A percentile compares a stretch with the other conserved stretches of the same genome.
These are phyloP conservation scores for Trichomonas tenax DNA, from an alignment of 208 protist species.

Conservation along the genomic window DNA sequence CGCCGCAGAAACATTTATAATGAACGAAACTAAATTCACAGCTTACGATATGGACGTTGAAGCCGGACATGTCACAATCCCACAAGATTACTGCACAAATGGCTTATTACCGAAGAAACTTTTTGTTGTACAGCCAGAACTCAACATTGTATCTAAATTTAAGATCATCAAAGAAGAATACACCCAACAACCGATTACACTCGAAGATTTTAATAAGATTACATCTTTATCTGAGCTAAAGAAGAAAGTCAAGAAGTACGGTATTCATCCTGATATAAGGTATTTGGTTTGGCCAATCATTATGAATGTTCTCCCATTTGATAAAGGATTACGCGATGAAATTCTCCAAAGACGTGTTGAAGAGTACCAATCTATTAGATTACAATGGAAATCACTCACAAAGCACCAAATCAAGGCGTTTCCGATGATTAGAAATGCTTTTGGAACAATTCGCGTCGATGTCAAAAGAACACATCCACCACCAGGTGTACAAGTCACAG, in stretches of 20 bases:
- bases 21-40: background rate
- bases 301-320: background rate
- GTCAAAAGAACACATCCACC: background rate
- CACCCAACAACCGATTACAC: background rate
- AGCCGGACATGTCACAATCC: background rate
- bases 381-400: background rate
- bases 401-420: background rate
- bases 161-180: background rate
- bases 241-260: background rate
- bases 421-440: background rate
- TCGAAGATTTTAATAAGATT: background rate
- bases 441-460: background rate
- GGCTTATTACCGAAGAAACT: background rate
- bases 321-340: background rate
- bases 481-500: background rate
- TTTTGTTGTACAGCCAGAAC: background rate
- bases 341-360: background rate
- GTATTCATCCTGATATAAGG: background rate
- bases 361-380: background rate
- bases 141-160: background rate
- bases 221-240: background rate
- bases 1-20: background rate
- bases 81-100: background rate
- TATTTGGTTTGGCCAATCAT: background rate
- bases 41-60: background rate